Percentiles rank a stretch among this genome's conserved stretches.
Evolutionary conservation across 1,284 basidiomycete species (phyloP).

Genomic region (Irpex sp.): DNA sequence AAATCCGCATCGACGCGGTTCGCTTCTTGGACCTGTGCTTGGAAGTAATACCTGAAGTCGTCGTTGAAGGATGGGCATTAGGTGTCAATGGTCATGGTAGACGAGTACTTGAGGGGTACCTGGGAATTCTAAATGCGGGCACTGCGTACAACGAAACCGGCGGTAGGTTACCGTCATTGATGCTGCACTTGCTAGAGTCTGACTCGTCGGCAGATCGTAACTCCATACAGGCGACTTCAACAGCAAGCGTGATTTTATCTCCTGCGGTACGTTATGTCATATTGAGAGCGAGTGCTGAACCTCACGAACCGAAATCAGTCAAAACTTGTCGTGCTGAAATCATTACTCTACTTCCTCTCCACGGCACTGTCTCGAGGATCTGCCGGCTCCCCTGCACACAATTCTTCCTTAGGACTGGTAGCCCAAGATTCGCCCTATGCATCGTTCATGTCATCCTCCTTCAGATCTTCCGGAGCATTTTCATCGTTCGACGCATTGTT

Average conservation of each 20-base stretch:
- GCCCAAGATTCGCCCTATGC: background rate
- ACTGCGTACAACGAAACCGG: conserved; percentile 54
- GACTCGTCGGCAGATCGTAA: conserved; percentile 23
- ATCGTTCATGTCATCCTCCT: conserved; percentile 7
- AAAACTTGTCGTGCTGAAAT: conserved; percentile 25
- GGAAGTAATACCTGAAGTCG: conserved; percentile 60
- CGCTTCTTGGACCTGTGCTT: conserved; percentile 79
- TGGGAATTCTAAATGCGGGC: conserved; percentile 65
- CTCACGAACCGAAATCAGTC: conserved; percentile 38
- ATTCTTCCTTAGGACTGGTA: background rate
- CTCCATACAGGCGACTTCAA: conserved; percentile 49
- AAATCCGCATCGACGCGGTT: conserved; percentile 88
- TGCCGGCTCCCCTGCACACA: background rate
- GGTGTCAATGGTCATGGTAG: conserved; percentile 45
- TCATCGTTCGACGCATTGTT: background rate
- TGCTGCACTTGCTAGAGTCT: background rate
- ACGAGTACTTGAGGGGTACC: conserved; percentile 68
- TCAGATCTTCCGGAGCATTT: conserved; percentile 2
- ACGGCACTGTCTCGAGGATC: conserved; percentile 14
- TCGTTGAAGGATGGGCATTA: conserved; percentile 66
- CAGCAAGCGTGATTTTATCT: conserved; percentile 60
- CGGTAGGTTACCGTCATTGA: conserved; percentile 31
- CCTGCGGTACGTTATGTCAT: conserved; percentile 41
- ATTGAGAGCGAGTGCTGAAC: background rate
- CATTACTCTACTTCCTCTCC: conserved; percentile 21